A percentile compares a stretch with the other conserved stretches of the same genome.
Evolutionary conservation across 768 basidiomycete species (phyloP).

Genomic region (Tylopilus subfusipes): DNA sequence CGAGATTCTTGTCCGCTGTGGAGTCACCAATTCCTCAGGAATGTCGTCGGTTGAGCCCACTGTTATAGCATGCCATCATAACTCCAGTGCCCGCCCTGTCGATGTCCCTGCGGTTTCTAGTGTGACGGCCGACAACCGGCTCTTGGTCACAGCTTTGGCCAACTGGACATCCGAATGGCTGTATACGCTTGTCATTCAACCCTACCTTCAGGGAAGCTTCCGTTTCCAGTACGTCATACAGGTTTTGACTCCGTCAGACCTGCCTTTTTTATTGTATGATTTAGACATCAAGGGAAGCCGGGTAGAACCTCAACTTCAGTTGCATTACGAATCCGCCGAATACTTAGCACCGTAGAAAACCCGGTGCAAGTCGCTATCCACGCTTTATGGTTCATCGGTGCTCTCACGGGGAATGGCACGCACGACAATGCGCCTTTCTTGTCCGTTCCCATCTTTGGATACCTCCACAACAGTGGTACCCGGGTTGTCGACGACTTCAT

Average conservation of each 20-base stretch:
- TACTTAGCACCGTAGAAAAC: constrained; percentile 22
- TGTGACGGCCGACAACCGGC: neutral
- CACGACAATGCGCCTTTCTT: constrained; percentile 23
- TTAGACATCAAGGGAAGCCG: constrained; percentile 17
- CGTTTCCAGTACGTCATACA: constrained; percentile 22
- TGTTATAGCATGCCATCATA: neutral
- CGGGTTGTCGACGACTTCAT: constrained; percentile 32
- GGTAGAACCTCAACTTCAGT: constrained; percentile 6
- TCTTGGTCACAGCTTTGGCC: constrained; percentile 14
- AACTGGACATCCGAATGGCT: constrained; percentile 29
- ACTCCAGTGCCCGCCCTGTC: neutral
- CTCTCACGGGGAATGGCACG: constrained; percentile 19
- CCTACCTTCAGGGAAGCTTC: constrained; percentile 14
- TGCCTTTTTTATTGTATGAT: neutral
- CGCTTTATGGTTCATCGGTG: constrained; percentile 33
- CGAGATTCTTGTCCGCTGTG: constrained; percentile 20
- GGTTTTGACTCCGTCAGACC: neutral
- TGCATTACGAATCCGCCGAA: constrained; percentile 19
- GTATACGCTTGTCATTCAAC: constrained; percentile 21
- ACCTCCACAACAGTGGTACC: constrained; percentile 28
- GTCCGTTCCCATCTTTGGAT: constrained; percentile 29
- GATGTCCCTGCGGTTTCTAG: neutral
- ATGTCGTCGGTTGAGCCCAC: neutral
- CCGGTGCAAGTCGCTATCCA: constrained; percentile 29
- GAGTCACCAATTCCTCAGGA: constrained; percentile 12